Conservation (phyloP, 331 rosid genomes). For the Acacia pycnantha region DNA sequence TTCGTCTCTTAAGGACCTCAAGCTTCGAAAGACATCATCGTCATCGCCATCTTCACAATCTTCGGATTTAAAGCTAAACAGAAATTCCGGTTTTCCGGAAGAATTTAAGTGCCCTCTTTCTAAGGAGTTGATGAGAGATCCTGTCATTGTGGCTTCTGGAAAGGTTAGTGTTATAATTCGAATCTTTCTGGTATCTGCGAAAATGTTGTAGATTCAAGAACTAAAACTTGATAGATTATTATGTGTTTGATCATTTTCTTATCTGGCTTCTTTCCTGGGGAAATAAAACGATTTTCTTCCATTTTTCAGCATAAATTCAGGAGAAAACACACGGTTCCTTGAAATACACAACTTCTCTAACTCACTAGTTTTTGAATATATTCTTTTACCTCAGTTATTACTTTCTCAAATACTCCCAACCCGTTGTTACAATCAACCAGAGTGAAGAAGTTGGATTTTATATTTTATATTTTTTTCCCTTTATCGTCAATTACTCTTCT, state of each 20-base stretch:
- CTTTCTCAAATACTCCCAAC: not conserved
- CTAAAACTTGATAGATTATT: not conserved
- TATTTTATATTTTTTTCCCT: not conserved
- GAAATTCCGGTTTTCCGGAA: slow-evolving; percentile 48
- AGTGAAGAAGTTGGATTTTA: slow-evolving; percentile 21
- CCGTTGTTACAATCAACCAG: not conserved
- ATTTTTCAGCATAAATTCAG: not conserved
- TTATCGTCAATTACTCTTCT: slow-evolving; percentile 2
- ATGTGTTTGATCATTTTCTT: not conserved
- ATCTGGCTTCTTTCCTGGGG: not conserved
- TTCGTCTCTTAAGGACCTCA: slow-evolving; percentile 59
- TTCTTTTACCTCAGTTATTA: not conserved
- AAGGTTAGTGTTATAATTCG: slow-evolving; percentile 53
- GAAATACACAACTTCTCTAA: not conserved
- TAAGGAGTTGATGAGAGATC: slow-evolving; percentile 91
- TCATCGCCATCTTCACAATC: not conserved
- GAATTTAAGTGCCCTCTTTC: slow-evolving; percentile 88
- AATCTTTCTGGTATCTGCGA: slow-evolving; percentile 8
- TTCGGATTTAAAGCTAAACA: slow-evolving; percentile 38
- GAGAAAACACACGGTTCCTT: not conserved
- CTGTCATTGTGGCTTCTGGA: slow-evolving; percentile 85
- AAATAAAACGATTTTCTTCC: not conserved
- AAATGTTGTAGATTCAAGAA: slow-evolving; percentile 11
- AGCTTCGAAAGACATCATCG: slow-evolving; percentile 39
- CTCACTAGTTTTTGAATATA: not conserved